Evolutionary conservation across 495 filamentous ascomycete species (phyloP).

Genomic region (Delitschia confertaspora): DNA sequence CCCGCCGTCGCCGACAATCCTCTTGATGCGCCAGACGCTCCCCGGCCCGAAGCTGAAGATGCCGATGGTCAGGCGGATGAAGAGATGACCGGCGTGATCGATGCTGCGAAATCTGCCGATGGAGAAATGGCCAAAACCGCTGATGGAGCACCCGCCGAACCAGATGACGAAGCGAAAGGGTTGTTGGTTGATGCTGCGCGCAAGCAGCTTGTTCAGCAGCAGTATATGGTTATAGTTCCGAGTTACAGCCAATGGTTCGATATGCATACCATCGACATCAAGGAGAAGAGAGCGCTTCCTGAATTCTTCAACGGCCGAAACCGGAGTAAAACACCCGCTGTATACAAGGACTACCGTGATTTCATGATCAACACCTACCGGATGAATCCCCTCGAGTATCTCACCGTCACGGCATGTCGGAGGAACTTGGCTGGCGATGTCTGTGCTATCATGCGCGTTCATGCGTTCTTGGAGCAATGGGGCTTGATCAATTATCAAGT

Average conservation of each 20-base stretch:
- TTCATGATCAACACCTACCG: constrained; percentile 99
- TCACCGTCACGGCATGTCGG: constrained; percentile 95
- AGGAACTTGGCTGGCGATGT: constrained; percentile 95
- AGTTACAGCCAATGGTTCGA: constrained; percentile 98
- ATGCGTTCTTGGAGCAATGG: constrained; percentile 98
- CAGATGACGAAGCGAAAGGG: constrained; percentile 53
- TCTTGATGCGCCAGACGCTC: constrained; percentile 73
- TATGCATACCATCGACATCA: constrained; percentile 79
- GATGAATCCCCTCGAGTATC: constrained; percentile 87
- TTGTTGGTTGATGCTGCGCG: constrained; percentile 75
- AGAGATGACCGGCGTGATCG: constrained; percentile 71
- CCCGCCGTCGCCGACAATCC: constrained; percentile 67
- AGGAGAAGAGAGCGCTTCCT: constrained; percentile 84
- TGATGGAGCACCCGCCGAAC: constrained; percentile 22
- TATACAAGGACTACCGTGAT: constrained; percentile 97
- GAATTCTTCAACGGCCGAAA: constrained; percentile 98
- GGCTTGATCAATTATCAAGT: constrained; percentile 98
- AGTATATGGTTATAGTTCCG: constrained; percentile 86
- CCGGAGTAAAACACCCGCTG: constrained; percentile 92
- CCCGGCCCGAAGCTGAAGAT: constrained; percentile 55
- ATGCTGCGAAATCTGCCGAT: constrained; percentile 48
- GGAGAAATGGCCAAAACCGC: constrained; percentile 30
- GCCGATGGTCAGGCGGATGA: constrained; percentile 63
- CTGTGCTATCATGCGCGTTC: constrained; percentile 96
- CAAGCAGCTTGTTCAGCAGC: constrained; percentile 83